Evolutionary conservation across 2,329 filamentous ascomycete genomes (phyloP).

Genomic region (Neofusicoccum kwambonambiense): DNA sequence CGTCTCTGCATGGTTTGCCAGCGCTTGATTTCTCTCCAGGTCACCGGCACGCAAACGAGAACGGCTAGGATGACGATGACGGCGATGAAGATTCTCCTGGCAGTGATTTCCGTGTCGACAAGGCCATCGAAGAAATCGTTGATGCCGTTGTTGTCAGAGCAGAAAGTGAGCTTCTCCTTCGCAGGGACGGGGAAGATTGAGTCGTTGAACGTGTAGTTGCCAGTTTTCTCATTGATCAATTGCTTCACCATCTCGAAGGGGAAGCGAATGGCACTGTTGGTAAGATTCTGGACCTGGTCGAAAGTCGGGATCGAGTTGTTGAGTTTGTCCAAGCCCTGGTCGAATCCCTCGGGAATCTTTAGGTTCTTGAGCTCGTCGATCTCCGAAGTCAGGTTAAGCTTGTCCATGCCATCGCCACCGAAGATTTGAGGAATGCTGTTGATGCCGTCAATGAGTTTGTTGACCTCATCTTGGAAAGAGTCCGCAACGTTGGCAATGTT

Average conservation of each 20-base stretch:
- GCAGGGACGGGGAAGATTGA: slow-evolving; percentile 77
- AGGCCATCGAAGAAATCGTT: slow-evolving; percentile 79
- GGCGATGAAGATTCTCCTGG: slow-evolving; percentile 73
- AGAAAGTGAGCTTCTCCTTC: slow-evolving; percentile 83
- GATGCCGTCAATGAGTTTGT: slow-evolving; percentile 37
- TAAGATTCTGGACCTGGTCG: slow-evolving; percentile 77
- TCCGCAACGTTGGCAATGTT: slow-evolving; percentile 55
- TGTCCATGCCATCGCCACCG: slow-evolving; percentile 47
- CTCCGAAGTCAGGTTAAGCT: slow-evolving; percentile 64
- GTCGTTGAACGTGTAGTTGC: slow-evolving; percentile 74
- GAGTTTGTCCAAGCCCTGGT: slow-evolving; percentile 67
- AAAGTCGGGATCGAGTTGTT: slow-evolving; percentile 82
- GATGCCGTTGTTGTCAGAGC: slow-evolving; percentile 79
- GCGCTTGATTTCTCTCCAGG: slow-evolving; percentile 73
- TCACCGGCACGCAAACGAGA: slow-evolving; percentile 74
- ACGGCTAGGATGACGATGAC: slow-evolving; percentile 70
- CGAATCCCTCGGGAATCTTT: slow-evolving; percentile 66
- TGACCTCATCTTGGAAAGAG: slow-evolving; percentile 52
- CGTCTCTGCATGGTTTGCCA: slow-evolving; percentile 73
- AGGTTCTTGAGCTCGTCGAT: slow-evolving; percentile 69
- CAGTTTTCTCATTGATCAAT: slow-evolving; percentile 68
- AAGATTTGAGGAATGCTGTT: slow-evolving; percentile 39
- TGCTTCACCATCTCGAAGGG: slow-evolving; percentile 81
- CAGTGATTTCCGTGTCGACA: slow-evolving; percentile 63
- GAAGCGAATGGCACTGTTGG: slow-evolving; percentile 67